Evolutionary conservation across 352 stramenopile genomes (phyloP), one percentile per base, ranked within the genome.

Genomic region (Globisporangium canariense): DNA sequence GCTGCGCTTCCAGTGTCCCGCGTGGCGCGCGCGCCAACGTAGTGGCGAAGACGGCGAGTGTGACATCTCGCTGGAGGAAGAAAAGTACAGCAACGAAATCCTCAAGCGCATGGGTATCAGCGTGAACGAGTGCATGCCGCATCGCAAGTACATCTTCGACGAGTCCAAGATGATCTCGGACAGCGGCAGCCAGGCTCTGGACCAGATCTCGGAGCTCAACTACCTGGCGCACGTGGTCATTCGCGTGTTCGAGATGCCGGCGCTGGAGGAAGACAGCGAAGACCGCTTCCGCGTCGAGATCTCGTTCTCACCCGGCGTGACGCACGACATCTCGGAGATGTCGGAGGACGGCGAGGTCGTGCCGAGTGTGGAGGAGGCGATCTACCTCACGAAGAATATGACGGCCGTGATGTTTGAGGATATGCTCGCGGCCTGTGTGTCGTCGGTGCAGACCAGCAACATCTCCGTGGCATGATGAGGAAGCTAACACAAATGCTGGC

Each of bases 191-290:
- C 65, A 76, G 47, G 83, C 84, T 32, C 64, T 98, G 57, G 81
- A 97, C 57, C 88, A 94, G 57, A 79, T 98, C 46, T 84, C 83
- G 13, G 97, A 99, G 76, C 84, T 99, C 47, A 98, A 98, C 73
- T 99, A 99, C 69, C 75, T 99, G 7, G 98, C 97, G 18, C 98
- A 99, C 66, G 91, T 99, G 58, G 93, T 99, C 3, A 98, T 99
- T 55, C 93, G 97, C 20, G 83, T 99, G 41, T 99, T 99, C 60
- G 98, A 99, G 82, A 94, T 98, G 58, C 88, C 86, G 18, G 85
- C 76, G 62, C 66, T 93, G 2, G 80, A 91, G 28, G 85, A 93
- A 69, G 85, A 93, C 47, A 89, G 77, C 64, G 87, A 93, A 36
- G 83, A 93, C 47, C 85, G 87, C 45, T 96, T 94, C 67, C 85